phyloP scores from a whole-genome alignment of 1,139 yeast species.

The Spathaspora sp. region DNA sequence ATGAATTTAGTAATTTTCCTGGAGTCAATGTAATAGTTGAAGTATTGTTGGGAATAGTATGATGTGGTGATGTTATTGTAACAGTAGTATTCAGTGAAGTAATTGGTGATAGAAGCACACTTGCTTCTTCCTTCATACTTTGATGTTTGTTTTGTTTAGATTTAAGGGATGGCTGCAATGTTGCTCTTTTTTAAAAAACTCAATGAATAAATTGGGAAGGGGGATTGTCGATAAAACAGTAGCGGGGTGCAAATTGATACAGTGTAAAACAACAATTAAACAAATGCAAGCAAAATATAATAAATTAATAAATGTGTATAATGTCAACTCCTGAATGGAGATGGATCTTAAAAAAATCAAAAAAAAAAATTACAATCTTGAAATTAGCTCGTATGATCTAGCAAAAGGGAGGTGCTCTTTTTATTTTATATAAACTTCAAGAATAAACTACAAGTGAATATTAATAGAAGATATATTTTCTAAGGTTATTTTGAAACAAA shows the following conservation, averaged over 20 bases:
- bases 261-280: not conserved
- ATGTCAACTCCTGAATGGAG: not conserved
- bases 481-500: not conserved
- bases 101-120: conserved; percentile 1
- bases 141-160: not conserved
- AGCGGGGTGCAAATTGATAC: not conserved
- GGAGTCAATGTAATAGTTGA: conserved; percentile 2
- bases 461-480: not conserved
- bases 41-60: not conserved
- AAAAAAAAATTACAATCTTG: not conserved
- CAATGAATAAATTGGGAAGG: not conserved
- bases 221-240: not conserved
- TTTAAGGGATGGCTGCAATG: not conserved
- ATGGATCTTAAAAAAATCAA: not conserved
- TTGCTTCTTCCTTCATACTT: not conserved
- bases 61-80: not conserved
- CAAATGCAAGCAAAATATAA: not conserved
- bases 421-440: not conserved
- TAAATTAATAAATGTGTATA: not conserved
- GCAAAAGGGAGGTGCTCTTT: not conserved
- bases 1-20: conserved; percentile 1
- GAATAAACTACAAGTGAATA: not conserved
- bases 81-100: conserved; percentile 1
- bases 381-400: conserved; percentile 1
- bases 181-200: not conserved